Evolutionary conservation across 441 rosid species (phyloP).

Genomic region (Lepidium campestre): DNA sequence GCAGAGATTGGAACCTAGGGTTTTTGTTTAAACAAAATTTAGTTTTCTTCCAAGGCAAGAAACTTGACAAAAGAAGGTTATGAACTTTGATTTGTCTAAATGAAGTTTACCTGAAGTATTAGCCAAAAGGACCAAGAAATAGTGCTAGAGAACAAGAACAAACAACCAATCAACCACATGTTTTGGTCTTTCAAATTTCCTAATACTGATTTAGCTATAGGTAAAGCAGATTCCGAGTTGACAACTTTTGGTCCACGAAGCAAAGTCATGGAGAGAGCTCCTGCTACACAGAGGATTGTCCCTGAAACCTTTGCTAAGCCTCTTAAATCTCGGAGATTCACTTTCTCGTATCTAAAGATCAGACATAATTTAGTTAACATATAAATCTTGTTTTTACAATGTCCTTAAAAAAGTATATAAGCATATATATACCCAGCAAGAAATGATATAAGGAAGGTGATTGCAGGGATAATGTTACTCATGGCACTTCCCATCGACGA

Average conservation of each 20-base stretch:
- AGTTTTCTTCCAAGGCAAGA: conserved; percentile 14
- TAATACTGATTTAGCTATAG: conserved; percentile 18
- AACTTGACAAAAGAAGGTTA: not conserved
- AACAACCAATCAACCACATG: conserved; percentile 53
- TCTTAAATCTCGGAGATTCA: conserved; percentile 41
- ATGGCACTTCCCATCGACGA: conserved; percentile 54
- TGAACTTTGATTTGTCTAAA: not conserved
- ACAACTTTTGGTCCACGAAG: conserved; percentile 65
- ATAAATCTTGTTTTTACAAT: not conserved
- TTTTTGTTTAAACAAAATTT: not conserved
- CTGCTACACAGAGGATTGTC: conserved; percentile 47
- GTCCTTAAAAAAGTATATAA: not conserved
- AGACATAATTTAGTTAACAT: not conserved
- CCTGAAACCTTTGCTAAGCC: conserved; percentile 58
- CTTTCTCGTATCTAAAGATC: conserved; percentile 47
- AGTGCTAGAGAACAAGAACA: conserved; percentile 42
- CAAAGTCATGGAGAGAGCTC: conserved; percentile 61
- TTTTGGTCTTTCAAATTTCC: conserved; percentile 20
- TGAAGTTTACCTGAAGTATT: conserved; percentile 39
- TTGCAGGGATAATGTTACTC: conserved; percentile 49
- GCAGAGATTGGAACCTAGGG: conserved; percentile 51
- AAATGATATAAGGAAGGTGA: conserved; percentile 55
- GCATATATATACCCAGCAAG: conserved; percentile 34
- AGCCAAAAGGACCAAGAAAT: conserved; percentile 72
- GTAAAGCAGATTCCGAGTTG: conserved; percentile 22